Percentiles rank a stretch among this genome's conserved stretches.
Conservation (phyloP, 2,329 filamentous ascomycete species). For the Fusarium bactridioides region DNA sequence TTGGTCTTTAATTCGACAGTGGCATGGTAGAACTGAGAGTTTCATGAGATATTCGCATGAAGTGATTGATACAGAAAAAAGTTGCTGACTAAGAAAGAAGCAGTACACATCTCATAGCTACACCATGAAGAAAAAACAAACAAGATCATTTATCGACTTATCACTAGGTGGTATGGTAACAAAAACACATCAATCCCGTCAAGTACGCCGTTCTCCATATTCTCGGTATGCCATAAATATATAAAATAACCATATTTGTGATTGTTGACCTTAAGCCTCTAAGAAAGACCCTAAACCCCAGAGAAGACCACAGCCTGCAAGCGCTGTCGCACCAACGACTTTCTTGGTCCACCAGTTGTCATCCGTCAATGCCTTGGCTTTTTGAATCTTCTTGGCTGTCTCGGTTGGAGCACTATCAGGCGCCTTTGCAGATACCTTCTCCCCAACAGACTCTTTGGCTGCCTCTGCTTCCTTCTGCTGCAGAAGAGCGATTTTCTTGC, state of each 20-base stretch:
- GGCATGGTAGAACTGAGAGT: background rate
- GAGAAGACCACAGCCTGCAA: conserved; percentile 67
- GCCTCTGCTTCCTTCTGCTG: conserved; percentile 58
- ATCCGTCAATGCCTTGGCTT: conserved; percentile 68
- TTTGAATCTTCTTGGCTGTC: conserved; percentile 43
- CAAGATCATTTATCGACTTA: background rate
- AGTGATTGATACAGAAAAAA: conserved; percentile 29
- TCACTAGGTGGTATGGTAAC: conserved; percentile 1
- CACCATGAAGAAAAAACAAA: background rate
- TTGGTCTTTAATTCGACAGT: background rate
- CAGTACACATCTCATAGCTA: background rate
- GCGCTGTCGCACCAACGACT: conserved; percentile 65
- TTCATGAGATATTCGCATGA: conserved; percentile 1
- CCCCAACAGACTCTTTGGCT: conserved; percentile 40
- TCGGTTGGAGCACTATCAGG: conserved; percentile 43
- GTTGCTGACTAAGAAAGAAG: conserved; percentile 38
- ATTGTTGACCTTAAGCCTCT: conserved; percentile 41
- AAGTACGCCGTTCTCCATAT: conserved; percentile 19
- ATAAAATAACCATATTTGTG: background rate
- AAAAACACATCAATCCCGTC: background rate
- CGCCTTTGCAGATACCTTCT: conserved; percentile 39
- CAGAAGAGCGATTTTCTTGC: conserved; percentile 68
- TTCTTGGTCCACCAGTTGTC: conserved; percentile 74
- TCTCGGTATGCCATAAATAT: background rate
- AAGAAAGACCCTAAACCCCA: conserved; percentile 67